Percentiles rank a stretch among this genome's conserved stretches.
These are phyloP conservation scores for Chlorencoelia australis DNA, from an alignment of 2,329 filamentous ascomycete genomes.

Conservation along the genomic window DNA sequence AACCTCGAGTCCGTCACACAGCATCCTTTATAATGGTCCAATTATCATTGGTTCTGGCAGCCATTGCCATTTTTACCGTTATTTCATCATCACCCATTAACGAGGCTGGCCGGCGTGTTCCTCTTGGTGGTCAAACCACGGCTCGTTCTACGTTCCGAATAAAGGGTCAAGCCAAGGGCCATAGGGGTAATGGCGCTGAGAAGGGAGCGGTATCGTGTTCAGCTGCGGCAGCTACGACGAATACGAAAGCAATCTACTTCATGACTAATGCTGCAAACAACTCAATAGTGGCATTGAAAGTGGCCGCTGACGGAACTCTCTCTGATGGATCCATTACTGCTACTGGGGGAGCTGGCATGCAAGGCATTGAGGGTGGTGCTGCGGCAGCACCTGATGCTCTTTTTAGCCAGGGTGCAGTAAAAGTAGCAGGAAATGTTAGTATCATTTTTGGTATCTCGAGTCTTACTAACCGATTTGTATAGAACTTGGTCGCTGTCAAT, in stretches of 20 bases:
- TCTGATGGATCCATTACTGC: constrained; percentile 31
- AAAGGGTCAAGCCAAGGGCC: background rate
- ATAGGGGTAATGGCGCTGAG: background rate
- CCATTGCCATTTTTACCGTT: background rate
- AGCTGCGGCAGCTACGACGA: background rate
- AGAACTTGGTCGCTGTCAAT: constrained; percentile 47
- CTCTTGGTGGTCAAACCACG: background rate
- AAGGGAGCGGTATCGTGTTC: background rate
- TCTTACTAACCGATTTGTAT: background rate
- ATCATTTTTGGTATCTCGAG: background rate
- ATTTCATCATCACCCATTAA: too few relatives aligned
- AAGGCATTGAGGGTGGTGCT: constrained; percentile 28
- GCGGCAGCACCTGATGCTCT: constrained; percentile 40
- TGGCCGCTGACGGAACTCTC: constrained; percentile 38
- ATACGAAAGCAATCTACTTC: constrained; percentile 41
- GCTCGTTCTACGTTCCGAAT: background rate
- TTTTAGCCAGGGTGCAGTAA: constrained; percentile 40
- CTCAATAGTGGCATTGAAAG: constrained; percentile 42
- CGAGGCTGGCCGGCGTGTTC: background rate
- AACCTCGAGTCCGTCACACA: too few relatives aligned
- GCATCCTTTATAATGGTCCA: background rate
- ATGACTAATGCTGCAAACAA: constrained; percentile 39
- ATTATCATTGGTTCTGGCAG: background rate
- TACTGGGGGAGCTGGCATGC: constrained; percentile 39
- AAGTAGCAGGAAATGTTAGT: constrained; percentile 40